phyloP scores from a whole-genome alignment of 257 asterid species.

The Solanum pinnatisectum region DNA sequence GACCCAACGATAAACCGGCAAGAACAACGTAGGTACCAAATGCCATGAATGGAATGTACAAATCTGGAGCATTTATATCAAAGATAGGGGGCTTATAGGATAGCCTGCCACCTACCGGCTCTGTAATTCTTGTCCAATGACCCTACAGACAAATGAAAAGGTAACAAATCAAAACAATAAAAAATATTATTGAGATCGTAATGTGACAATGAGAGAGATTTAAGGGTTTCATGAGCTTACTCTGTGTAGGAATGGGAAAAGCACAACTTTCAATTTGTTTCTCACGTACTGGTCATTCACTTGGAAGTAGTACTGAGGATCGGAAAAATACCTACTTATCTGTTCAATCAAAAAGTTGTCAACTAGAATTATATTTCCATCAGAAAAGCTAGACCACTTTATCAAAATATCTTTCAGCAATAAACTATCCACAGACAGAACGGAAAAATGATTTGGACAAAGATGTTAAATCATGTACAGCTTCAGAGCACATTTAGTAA shows the following conservation, averaged over 20 bases:
- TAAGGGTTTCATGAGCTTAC: background rate
- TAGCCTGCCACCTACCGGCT: slow-evolving; percentile 18
- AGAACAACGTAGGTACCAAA: slow-evolving; percentile 33
- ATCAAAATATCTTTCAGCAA: background rate
- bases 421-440: background rate
- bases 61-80: slow-evolving; percentile 28
- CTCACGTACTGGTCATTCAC: slow-evolving; percentile 20
- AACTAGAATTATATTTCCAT: background rate
- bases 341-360: background rate
- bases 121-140: slow-evolving; percentile 25
- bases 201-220: background rate
- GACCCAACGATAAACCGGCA: slow-evolving; percentile 30
- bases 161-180: background rate
- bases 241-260: slow-evolving; percentile 21
- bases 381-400: background rate
- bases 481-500: background rate
- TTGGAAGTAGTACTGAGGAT: slow-evolving; percentile 23
- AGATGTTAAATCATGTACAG: background rate
- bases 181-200: background rate
- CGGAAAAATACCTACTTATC: slow-evolving; percentile 22
- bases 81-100: slow-evolving; percentile 23
- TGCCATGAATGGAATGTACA: slow-evolving; percentile 31
- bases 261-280: slow-evolving; percentile 24
- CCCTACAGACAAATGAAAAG: slow-evolving; percentile 4
- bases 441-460: background rate